Conservation (phyloP, 2,329 filamentous ascomycete species). For the Diaporthe humulicola region DNA sequence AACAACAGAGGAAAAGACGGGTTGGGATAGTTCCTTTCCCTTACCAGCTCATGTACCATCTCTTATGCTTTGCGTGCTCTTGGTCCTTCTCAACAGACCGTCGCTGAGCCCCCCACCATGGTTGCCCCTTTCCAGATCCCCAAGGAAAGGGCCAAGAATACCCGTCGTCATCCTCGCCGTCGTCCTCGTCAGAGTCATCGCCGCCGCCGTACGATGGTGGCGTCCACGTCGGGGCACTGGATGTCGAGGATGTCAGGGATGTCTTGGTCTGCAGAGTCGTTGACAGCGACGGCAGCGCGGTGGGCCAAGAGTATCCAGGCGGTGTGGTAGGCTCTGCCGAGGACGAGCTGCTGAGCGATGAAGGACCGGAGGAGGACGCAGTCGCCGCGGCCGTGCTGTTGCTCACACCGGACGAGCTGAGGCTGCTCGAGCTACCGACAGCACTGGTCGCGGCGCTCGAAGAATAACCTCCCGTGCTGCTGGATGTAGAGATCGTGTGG, state of each 20-base stretch:
- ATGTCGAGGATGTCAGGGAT: background rate
- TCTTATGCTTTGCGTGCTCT: constrained; percentile 2
- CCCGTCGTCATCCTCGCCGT: constrained; percentile 5
- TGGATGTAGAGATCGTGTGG: background rate
- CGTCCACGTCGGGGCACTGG: constrained; percentile 16
- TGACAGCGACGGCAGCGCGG: constrained; percentile 20
- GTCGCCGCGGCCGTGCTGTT: constrained; percentile 24
- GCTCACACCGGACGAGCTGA: constrained; percentile 9
- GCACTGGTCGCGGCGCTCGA: constrained; percentile 3
- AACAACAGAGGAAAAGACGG: background rate
- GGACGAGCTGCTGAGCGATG: constrained; percentile 1
- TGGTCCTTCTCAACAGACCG: background rate
- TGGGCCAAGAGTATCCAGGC: constrained; percentile 18
- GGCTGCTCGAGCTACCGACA: background rate
- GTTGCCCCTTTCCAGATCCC: background rate
- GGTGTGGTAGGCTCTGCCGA: background rate
- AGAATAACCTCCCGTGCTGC: background rate
- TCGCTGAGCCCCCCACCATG: background rate
- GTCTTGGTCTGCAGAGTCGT: constrained; percentile 32
- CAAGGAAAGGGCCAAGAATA: constrained; percentile 3
- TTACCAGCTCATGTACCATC: constrained; percentile 32
- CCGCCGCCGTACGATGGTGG: constrained; percentile 31
- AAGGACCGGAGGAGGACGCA: background rate
- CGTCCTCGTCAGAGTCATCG: constrained; percentile 1
- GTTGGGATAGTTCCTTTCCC: background rate